Evolutionary conservation across 2,329 filamentous ascomycete species (phyloP).

Genomic region (Thielaviopsis euricoi): DNA sequence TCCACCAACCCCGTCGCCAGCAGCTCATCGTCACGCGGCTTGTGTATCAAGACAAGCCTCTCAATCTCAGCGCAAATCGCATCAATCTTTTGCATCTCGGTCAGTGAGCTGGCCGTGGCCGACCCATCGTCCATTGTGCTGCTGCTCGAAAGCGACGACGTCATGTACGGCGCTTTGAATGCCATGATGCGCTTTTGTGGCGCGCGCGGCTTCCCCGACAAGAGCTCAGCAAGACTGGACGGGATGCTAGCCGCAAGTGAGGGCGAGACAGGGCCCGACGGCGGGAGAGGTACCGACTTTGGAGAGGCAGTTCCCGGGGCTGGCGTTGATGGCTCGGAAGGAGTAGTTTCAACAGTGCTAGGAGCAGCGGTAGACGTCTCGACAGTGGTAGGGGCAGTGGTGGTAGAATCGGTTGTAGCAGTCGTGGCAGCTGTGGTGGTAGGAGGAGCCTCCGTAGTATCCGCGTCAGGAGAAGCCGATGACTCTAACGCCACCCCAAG

Average conservation of each 20-base stretch:
- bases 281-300: not conserved
- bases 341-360: not conserved
- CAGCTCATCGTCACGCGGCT: conserved; percentile 25
- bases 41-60: conserved; percentile 37
- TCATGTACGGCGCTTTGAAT: conserved; percentile 37
- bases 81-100: conserved; percentile 39
- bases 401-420: not conserved
- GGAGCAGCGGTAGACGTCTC: not conserved
- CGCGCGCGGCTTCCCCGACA: conserved; percentile 22
- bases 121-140: conserved; percentile 27
- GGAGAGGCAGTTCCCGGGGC: not conserved
- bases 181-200: conserved; percentile 28
- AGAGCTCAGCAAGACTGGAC: conserved; percentile 24
- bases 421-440: not conserved
- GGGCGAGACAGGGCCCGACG: not conserved
- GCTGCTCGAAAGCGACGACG: conserved; percentile 38
- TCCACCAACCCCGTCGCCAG: conserved; percentile 33
- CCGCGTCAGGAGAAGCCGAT: not conserved
- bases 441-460: not conserved
- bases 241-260: conserved; percentile 15
- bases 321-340: not conserved
- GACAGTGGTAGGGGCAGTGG: not conserved
- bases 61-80: conserved; percentile 64
- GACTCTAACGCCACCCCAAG: conserved; percentile 17
- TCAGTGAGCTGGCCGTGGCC: conserved; percentile 24